These are phyloP conservation scores for Lachnum nothofagi DNA, from an alignment of 2,329 filamentous ascomycete genomes.

Conservation along the genomic window DNA sequence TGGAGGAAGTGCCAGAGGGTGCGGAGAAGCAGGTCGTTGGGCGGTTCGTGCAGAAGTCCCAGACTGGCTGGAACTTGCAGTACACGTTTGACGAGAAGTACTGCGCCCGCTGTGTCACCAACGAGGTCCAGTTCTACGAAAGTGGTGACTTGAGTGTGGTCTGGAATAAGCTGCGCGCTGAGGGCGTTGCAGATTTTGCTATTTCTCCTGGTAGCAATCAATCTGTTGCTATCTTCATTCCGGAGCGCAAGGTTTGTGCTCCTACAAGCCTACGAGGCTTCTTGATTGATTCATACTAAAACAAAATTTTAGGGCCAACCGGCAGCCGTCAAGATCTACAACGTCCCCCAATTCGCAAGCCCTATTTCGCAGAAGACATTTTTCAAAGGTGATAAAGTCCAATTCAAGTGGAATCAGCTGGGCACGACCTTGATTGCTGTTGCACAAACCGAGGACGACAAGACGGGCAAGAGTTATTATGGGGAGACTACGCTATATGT, in stretches of 20 bases:
- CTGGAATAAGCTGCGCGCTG: constrained; percentile 92
- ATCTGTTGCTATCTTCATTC: constrained; percentile 89
- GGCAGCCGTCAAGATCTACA: constrained; percentile 88
- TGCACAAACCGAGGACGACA: constrained; percentile 96
- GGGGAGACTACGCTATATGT: constrained; percentile 97
- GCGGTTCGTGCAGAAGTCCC: constrained; percentile 89
- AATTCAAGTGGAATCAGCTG: constrained; percentile 93
- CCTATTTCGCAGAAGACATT: constrained; percentile 97
- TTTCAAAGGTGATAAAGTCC: constrained; percentile 98
- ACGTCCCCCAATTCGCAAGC: constrained; percentile 76
- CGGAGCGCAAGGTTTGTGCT: constrained; percentile 76
- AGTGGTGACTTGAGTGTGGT: constrained; percentile 78
- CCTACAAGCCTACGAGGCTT: constrained; percentile 8
- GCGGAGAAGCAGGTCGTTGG: constrained; percentile 71
- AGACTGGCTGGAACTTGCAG: constrained; percentile 94
- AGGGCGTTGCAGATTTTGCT: constrained; percentile 85
- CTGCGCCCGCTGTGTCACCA: constrained; percentile 89
- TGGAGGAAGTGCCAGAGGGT: constrained; percentile 60
- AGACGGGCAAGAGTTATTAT: constrained; percentile 98
- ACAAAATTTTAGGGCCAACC: constrained; percentile 90
- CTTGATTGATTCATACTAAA: too few relatives aligned
- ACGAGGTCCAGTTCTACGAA: constrained; percentile 96
- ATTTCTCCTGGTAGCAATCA: constrained; percentile 85
- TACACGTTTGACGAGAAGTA: constrained; percentile 91
- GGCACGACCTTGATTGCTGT: constrained; percentile 90